Evolutionary conservation across 345 rosid species (phyloP), one percentile per base, ranked within the genome.

Genomic region (Eutrema heterophyllum): DNA sequence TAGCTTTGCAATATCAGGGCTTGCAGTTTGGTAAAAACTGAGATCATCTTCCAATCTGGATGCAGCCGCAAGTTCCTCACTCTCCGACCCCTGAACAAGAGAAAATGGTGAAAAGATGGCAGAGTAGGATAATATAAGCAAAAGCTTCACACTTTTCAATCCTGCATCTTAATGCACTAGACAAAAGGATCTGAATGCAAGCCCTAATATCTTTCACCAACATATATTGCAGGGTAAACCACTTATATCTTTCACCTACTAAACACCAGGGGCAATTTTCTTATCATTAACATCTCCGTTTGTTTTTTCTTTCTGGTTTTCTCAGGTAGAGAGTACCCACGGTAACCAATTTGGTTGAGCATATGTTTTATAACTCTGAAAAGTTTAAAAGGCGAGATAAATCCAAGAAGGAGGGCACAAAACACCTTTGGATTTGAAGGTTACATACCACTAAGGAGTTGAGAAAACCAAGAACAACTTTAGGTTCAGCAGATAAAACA

Each of bases 11-110:
- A 83, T 73, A 68, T 80, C 82, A 54, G 79, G 69, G 73, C 65
- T 75, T 41, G 72, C 45, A 38, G 84, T 80, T 75, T 81, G 84
- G 76, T 83, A 83, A 68, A 83, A 83, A 53, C 73, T 78, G 38
- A 80, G 73, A 72, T 83, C 84, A 38, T 74, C 74, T 27, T 64
- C 71, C 43, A 80, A 41, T 67, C 81, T 78, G 50, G 84, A 74
- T 26, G 82, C 84, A 75, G 84, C 83, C 0, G 79, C 77, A 50
- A 83, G 81, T 63, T 78, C 84, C 50, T 73, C 82, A 72, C 65
- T 81, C 62, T 83, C 84, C 4, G 66, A 4, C 29, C 86, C 86
- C 84, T 83, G 71, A 40, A 44, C 41, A 72, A 73, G 38, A 55
- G 57, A 60, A 48, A 53, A 62, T 14, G 45, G 58, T 62, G 33